A percentile compares a stretch with the other conserved stretches of the same genome.
Conservation (phyloP, 495 filamentous ascomycete species). For the Platismatia glauca region DNA sequence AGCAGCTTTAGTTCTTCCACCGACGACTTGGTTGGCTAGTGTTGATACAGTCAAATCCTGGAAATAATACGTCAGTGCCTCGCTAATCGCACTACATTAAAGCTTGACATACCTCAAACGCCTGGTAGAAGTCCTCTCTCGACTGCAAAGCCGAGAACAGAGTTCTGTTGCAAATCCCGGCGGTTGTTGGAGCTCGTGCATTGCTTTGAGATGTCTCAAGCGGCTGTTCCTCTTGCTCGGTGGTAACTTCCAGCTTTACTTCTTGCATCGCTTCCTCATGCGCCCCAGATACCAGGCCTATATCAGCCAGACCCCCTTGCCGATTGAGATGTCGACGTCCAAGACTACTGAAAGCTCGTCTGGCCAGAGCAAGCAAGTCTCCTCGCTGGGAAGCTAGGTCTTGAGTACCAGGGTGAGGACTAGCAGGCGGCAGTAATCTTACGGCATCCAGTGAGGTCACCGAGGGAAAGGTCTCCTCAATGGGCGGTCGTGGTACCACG, state of each 20-base stretch:
- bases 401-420: constrained; percentile 59
- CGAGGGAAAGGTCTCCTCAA: constrained; percentile 6
- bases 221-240: not conserved
- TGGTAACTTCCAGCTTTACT: constrained; percentile 40
- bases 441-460: constrained; percentile 16
- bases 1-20: constrained; percentile 63
- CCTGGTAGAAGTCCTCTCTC: constrained; percentile 36
- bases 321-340: constrained; percentile 62
- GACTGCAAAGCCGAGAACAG: constrained; percentile 42
- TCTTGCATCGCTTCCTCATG: constrained; percentile 46
- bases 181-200: constrained; percentile 19
- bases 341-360: constrained; percentile 66
- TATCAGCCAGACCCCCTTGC: constrained; percentile 64
- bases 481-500: not conserved
- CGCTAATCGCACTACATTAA: not conserved
- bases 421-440: constrained; percentile 15
- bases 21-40: constrained; percentile 56
- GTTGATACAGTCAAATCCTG: constrained; percentile 36
- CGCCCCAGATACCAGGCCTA: constrained; percentile 33
- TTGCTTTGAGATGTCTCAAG: constrained; percentile 1
- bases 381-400: constrained; percentile 76
- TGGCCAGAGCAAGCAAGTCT: constrained; percentile 68
- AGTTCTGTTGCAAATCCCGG: constrained; percentile 44
- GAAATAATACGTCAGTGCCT: not conserved
- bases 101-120: constrained; percentile 19